Evolutionary conservation across 768 basidiomycete species (phyloP), one percentile per base, ranked within the genome.

Genomic region (Serendipita sp.): DNA sequence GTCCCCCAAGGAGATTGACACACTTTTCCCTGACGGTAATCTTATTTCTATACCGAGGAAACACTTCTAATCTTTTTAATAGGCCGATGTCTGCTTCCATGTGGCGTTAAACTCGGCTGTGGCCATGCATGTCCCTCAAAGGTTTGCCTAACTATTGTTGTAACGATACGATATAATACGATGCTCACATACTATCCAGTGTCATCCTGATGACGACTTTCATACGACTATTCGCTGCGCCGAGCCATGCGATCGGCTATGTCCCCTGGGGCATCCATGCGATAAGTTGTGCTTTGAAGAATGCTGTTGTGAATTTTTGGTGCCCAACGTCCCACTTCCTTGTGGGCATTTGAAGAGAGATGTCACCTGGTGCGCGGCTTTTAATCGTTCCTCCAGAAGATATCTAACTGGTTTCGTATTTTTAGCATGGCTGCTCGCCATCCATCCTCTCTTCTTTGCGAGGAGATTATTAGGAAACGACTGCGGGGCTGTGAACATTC

Each of bases 81-180:
- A 82, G 85, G 86, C 34, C 86, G 86, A 1, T 88, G 86, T 70
- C 72, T 85, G 63, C 73, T 73, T n/a, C 75, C 79, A 3, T 88
- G 86, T 66, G 77, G 78, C 37, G 73, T 74, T 7, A 74, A 76
- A 18, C 73, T 88, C 30, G 71, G 73, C 24, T 88, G 86, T 68
- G 86, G 86, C 1, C 86, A 88, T 69, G 71, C 77, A 2, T 88
- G 86, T 69, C 81, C 82, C 0, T 84, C 77, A 66, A 81, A 82
- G 72, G 84, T 84, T 70, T 45, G 72, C 63, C 1, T 8, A 8
- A 45, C 7, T 18, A 13, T 5, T 35, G 47, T 38, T 37, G 1
- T 48, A 32, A 24, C 24, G 24, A 24, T 24, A 24, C 24, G 24
- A 24, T 24, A 15, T 3, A 34, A n/a, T 32, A 11, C 45, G 44